Conservation (phyloP, 1,284 basidiomycete genomes). For the Lignosus rhinocerotis region DNA sequence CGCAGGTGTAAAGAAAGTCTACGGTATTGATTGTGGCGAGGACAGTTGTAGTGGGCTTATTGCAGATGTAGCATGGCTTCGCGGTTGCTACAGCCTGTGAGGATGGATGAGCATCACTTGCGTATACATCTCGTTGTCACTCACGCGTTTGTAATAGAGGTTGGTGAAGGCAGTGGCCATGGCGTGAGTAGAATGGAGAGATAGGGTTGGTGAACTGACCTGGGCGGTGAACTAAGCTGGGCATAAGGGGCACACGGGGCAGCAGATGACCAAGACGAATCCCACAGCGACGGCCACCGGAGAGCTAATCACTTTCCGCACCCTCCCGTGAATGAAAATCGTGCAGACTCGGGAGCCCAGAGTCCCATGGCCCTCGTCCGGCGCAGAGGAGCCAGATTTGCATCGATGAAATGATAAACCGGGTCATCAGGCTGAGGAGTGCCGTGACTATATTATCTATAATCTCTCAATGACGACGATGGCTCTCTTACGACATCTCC, state of each 20-base stretch:
- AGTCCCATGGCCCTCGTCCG: background rate
- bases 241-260: background rate
- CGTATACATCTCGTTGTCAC: constrained; percentile 28
- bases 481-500: background rate
- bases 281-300: constrained; percentile 11
- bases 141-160: constrained; percentile 79
- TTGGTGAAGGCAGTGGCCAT: constrained; percentile 80
- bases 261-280: constrained; percentile 14
- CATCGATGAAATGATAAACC: constrained; percentile 30
- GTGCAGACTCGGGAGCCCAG: constrained; percentile 10
- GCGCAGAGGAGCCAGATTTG: background rate
- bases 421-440: constrained; percentile 16
- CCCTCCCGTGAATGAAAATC: constrained; percentile 13
- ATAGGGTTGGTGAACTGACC: constrained; percentile 1
- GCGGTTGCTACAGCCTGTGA: constrained; percentile 64
- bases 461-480: constrained; percentile 14
- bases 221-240: background rate
- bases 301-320: constrained; percentile 11
- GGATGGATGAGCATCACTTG: constrained; percentile 16
- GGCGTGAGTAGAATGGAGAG: constrained; percentile 8
- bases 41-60: constrained; percentile 71
- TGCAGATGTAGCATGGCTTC: constrained; percentile 71
- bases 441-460: constrained; percentile 15
- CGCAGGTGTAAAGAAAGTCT: constrained; percentile 79
- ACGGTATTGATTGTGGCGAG: constrained; percentile 71